Percentiles rank a stretch among this genome's conserved stretches.
Evolutionary conservation across 805 yeast genomes (phyloP).

Genomic region (Metschnikowia continentalis): DNA sequence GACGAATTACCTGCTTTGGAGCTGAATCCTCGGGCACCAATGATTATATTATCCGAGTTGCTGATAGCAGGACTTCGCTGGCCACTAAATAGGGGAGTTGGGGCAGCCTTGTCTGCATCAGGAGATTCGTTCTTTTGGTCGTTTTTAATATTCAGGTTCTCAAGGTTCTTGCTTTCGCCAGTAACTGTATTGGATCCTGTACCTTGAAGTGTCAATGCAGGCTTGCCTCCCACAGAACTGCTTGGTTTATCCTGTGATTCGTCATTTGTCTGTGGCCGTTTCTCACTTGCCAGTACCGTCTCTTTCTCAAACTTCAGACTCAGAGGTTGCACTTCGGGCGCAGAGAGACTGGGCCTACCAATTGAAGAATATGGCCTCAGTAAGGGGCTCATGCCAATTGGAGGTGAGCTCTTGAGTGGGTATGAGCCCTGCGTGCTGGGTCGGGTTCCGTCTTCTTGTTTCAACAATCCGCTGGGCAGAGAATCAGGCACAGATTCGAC

Average conservation of each 20-base stretch:
- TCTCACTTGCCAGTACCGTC: neutral
- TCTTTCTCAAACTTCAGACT: neutral
- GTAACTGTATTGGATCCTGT: neutral
- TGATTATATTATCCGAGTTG: constrained; percentile 3
- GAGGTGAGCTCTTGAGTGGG: neutral
- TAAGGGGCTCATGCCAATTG: neutral
- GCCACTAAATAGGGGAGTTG: neutral
- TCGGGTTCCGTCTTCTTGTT: neutral
- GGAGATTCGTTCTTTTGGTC: neutral
- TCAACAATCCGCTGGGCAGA: neutral
- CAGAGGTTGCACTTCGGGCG: neutral
- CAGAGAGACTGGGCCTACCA: neutral
- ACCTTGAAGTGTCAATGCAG: neutral
- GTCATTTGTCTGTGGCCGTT: too few relatives aligned
- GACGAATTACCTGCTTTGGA: neutral
- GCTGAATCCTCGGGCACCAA: constrained; percentile 2
- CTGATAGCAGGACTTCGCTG: constrained; percentile 4
- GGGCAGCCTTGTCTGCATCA: neutral
- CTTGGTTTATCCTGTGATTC: neutral
- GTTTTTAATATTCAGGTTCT: neutral
- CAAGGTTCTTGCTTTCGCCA: neutral
- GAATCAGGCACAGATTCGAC: neutral
- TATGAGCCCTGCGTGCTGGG: neutral
- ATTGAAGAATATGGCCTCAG: neutral
- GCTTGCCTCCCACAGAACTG: neutral